A percentile compares a stretch with the other conserved stretches of the same genome.
Conservation (phyloP, 345 rosid species). For the Rhizophora mangle region DNA sequence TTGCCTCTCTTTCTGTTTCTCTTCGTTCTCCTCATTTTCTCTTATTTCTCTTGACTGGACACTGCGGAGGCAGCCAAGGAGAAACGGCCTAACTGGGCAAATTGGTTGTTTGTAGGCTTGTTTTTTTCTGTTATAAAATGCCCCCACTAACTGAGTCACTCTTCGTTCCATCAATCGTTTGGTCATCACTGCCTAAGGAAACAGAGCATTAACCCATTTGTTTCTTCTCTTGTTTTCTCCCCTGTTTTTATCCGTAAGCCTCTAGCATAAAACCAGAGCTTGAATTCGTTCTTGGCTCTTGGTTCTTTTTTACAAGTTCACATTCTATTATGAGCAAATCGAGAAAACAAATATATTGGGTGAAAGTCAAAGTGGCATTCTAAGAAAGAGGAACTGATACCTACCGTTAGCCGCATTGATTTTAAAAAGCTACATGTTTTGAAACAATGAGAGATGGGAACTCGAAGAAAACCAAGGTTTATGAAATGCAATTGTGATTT, state of each 20-base stretch:
- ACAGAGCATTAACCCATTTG: constrained; percentile 20
- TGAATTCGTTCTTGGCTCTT: constrained; percentile 6
- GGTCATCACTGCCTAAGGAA: constrained; percentile 29
- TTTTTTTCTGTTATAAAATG: constrained; percentile 26
- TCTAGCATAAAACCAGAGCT: constrained; percentile 6
- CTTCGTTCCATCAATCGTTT: constrained; percentile 26
- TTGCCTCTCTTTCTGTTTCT: constrained; percentile 22
- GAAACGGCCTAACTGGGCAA: constrained; percentile 5
- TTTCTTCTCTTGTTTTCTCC: constrained; percentile 15
- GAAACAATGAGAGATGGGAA: constrained; percentile 81
- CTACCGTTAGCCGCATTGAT: constrained; percentile 14
- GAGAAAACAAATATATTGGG: neutral
- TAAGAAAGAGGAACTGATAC: constrained; percentile 5
- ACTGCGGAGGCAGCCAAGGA: constrained; percentile 6
- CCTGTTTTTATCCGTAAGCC: constrained; percentile 2
- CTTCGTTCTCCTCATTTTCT: constrained; percentile 16
- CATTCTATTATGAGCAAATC: constrained; percentile 19
- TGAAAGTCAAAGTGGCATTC: neutral
- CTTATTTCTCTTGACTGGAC: constrained; percentile 21
- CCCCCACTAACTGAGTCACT: constrained; percentile 26
- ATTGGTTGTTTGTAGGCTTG: constrained; percentile 28
- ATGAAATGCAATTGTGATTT: constrained; percentile 19
- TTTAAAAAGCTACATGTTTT: constrained; percentile 41
- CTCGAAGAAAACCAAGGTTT: constrained; percentile 83
- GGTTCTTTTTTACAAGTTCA: neutral